Conservation (phyloP, 2,329 filamentous ascomycete species). For the Fusarium neocosmosporiellum region DNA sequence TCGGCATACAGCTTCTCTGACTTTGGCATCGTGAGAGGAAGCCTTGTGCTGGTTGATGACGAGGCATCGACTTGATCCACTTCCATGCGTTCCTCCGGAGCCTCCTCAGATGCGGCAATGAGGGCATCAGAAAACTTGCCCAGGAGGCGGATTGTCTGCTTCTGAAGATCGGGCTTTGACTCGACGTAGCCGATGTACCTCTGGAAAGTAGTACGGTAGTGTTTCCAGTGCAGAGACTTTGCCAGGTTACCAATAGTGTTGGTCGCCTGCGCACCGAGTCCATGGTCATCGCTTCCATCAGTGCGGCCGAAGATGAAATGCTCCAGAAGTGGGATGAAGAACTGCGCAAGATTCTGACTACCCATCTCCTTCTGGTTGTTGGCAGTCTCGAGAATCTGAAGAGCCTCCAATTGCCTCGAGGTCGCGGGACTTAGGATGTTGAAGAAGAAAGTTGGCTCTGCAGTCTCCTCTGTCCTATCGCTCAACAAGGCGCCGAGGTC, state of each 20-base stretch:
- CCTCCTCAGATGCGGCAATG: slow-evolving; percentile 62
- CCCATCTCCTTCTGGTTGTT: slow-evolving; percentile 73
- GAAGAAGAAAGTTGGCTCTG: slow-evolving; percentile 83
- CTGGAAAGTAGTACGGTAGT: slow-evolving; percentile 86
- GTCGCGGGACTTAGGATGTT: slow-evolving; percentile 93
- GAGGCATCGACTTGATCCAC: slow-evolving; percentile 49
- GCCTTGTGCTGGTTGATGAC: slow-evolving; percentile 50
- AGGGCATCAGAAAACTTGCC: slow-evolving; percentile 85
- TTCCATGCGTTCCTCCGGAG: slow-evolving; percentile 55
- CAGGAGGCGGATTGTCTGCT: slow-evolving; percentile 84
- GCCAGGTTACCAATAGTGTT: slow-evolving; percentile 80
- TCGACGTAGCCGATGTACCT: slow-evolving; percentile 86
- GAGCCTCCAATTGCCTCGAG: slow-evolving; percentile 83
- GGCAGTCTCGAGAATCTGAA: slow-evolving; percentile 79
- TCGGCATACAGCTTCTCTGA: slow-evolving; percentile 76
- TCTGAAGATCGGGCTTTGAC: slow-evolving; percentile 84
- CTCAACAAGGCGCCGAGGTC: slow-evolving; percentile 79
- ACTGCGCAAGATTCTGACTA: slow-evolving; percentile 83
- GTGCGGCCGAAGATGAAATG: slow-evolving; percentile 90
- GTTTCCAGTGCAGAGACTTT: slow-evolving; percentile 85
- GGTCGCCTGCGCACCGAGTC: slow-evolving; percentile 88
- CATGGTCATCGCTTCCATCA: slow-evolving; percentile 81
- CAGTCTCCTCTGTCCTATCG: slow-evolving; percentile 70
- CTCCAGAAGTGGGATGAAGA: slow-evolving; percentile 91
- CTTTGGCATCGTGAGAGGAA: slow-evolving; percentile 75